These are phyloP conservation scores for Coniophora puteana DNA, from an alignment of 1,284 basidiomycete species.

Conservation along the genomic window DNA sequence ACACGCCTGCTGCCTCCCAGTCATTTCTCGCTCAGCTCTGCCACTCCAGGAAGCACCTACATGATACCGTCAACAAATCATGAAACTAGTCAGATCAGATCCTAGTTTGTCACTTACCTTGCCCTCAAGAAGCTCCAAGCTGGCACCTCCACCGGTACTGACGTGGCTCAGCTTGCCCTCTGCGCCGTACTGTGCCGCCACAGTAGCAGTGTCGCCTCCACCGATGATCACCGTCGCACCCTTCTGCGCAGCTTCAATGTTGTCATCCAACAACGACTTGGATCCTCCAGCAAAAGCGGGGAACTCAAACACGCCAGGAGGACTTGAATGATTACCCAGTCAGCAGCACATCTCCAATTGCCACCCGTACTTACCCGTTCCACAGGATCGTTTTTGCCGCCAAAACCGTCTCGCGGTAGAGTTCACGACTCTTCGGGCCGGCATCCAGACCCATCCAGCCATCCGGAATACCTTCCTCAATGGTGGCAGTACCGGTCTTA, in stretches of 20 bases:
- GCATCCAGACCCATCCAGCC: constrained; percentile 95
- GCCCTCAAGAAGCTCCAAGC: constrained; percentile 94
- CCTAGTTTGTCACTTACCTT: constrained; percentile 57
- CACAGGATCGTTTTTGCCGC: constrained; percentile 97
- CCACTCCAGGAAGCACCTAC: constrained; percentile 81
- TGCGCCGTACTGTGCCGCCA: constrained; percentile 77
- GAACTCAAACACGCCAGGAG: constrained; percentile 98
- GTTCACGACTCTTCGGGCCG: constrained; percentile 77
- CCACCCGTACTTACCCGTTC: constrained; percentile 80
- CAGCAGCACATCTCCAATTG: background rate
- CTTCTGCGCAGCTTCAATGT: constrained; percentile 82
- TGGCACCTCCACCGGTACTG: constrained; percentile 95
- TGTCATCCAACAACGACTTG: constrained; percentile 81
- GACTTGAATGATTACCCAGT: constrained; percentile 44
- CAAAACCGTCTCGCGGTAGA: constrained; percentile 80
- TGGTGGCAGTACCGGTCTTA: constrained; percentile 75
- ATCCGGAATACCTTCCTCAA: constrained; percentile 85
- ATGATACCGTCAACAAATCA: constrained; percentile 10
- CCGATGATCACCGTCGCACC: constrained; percentile 94
- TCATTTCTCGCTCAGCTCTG: constrained; percentile 71
- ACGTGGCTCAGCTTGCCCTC: constrained; percentile 95
- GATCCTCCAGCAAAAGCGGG: constrained; percentile 88
- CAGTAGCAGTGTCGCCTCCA: constrained; percentile 91
- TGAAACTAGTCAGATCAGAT: constrained; percentile 3
- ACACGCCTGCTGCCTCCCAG: too few relatives aligned